These are phyloP conservation scores for Eucalyptus tenuipes DNA, from an alignment of 345 rosid species.

Conservation along the genomic window DNA sequence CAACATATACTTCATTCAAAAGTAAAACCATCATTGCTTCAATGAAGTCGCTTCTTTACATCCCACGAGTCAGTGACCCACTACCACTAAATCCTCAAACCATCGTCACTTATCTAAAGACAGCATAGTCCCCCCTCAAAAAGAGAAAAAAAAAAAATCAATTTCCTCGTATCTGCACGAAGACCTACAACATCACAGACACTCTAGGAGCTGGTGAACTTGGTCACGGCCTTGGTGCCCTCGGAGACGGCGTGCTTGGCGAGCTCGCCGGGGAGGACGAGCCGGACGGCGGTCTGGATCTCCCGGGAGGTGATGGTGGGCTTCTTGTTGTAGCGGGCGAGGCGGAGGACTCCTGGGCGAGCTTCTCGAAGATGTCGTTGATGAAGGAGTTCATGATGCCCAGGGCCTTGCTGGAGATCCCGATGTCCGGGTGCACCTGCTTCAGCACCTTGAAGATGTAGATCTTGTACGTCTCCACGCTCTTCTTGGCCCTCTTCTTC, in stretches of 20 bases:
- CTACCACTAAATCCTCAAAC: not conserved
- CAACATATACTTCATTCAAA: not conserved
- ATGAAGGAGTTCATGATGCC: slow-evolving; percentile 68
- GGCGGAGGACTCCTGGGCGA: slow-evolving; percentile 42
- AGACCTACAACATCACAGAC: not conserved
- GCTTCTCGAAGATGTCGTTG: slow-evolving; percentile 56
- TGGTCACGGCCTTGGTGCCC: slow-evolving; percentile 68
- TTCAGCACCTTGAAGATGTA: slow-evolving; percentile 32
- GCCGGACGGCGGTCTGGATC: slow-evolving; percentile 61
- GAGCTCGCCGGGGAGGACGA: slow-evolving; percentile 58
- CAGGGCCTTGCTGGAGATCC: slow-evolving; percentile 36
- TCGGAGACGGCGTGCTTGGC: slow-evolving; percentile 82
- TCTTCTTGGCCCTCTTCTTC: slow-evolving; percentile 56
- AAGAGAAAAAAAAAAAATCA: not conserved
- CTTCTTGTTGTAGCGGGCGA: slow-evolving; percentile 78
- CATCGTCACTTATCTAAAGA: not conserved
- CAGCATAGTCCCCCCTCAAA: not conserved
- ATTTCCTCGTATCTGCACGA: not conserved
- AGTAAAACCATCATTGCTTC: not conserved
- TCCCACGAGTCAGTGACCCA: not conserved
- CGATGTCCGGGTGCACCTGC: not conserved
- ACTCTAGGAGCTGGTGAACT: slow-evolving; percentile 52
- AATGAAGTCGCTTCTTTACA: not conserved
- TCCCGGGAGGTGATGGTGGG: slow-evolving; percentile 63
- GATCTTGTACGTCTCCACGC: slow-evolving; percentile 66